Conservation (phyloP, 106 monocot genomes). For the Dactylorhiza incarnata region DNA sequence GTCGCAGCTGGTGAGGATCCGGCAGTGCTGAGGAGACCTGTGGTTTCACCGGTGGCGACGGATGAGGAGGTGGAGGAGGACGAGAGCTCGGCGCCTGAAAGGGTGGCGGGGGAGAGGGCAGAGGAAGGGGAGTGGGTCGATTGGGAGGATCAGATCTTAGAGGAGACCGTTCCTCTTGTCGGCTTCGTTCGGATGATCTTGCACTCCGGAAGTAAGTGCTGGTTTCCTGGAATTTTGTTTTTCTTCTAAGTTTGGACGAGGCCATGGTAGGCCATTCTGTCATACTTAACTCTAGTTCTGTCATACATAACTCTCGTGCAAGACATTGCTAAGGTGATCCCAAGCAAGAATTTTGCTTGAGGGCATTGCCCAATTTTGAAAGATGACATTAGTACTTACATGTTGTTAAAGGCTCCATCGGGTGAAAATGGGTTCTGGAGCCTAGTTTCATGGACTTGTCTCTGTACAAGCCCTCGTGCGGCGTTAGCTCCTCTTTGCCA, state of each 20-base stretch:
- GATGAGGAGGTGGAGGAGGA: constrained; percentile 15
- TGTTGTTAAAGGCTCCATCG: too few species aligned
- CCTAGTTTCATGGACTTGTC: too few species aligned
- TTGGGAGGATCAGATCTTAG: constrained; percentile 82
- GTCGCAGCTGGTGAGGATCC: neutral
- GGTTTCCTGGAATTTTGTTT: neutral
- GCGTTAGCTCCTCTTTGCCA: too few species aligned
- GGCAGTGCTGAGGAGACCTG: constrained; percentile 1
- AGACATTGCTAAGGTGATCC: too few species aligned
- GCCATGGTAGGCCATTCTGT: too few species aligned
- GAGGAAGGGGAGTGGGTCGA: constrained; percentile 50
- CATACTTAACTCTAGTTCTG: too few species aligned
- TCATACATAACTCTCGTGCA: too few species aligned
- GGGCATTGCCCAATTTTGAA: too few species aligned
- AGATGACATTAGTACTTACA: too few species aligned
- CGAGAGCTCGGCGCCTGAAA: neutral
- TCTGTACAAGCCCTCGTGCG: too few species aligned
- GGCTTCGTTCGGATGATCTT: constrained; percentile 95
- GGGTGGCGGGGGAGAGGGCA: neutral
- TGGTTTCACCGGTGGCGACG: neutral
- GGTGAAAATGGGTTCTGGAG: too few species aligned
- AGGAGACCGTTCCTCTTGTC: constrained; percentile 92
- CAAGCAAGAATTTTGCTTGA: too few species aligned
- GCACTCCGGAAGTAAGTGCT: constrained; percentile 80
- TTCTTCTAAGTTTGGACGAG: neutral